These are phyloP conservation scores for Aspergillus viridinutans DNA, from an alignment of 2,329 filamentous ascomycete species.

Conservation along the genomic window DNA sequence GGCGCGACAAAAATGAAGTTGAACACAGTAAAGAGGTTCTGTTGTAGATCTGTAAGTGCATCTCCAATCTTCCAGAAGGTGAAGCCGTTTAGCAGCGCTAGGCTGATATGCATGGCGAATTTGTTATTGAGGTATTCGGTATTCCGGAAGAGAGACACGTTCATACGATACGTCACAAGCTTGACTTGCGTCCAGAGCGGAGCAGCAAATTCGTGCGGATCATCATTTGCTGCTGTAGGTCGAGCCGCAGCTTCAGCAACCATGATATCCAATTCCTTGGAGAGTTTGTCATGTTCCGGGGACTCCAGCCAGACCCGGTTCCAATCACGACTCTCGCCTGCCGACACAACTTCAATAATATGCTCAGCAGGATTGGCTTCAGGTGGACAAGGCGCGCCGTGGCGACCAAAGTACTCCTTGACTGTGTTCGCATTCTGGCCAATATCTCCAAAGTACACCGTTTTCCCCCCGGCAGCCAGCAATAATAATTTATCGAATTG, in stretches of 20 bases:
- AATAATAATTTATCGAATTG: slow-evolving; percentile 68
- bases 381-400: slow-evolving; percentile 60
- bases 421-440: slow-evolving; percentile 61
- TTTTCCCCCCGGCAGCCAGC: slow-evolving; percentile 63
- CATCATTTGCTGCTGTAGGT: slow-evolving; percentile 35
- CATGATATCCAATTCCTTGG: slow-evolving; percentile 61
- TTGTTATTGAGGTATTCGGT: slow-evolving; percentile 64
- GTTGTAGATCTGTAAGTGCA: slow-evolving; percentile 62
- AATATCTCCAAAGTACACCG: slow-evolving; percentile 65
- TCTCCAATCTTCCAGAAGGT: slow-evolving; percentile 67
- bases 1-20: slow-evolving; percentile 55
- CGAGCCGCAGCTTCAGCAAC: slow-evolving; percentile 46
- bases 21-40: slow-evolving; percentile 67
- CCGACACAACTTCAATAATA: slow-evolving; percentile 48
- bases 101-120: slow-evolving; percentile 52
- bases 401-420: slow-evolving; percentile 62
- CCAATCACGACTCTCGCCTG: slow-evolving; percentile 56
- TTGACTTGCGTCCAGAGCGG: slow-evolving; percentile 58
- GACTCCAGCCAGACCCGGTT: slow-evolving; percentile 67
- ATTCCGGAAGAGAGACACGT: slow-evolving; percentile 62
- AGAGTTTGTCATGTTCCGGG: slow-evolving; percentile 47
- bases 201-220: slow-evolving; percentile 59
- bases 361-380: slow-evolving; percentile 60
- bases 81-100: slow-evolving; percentile 47
- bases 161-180: slow-evolving; percentile 64